Evolutionary conservation across 768 basidiomycete genomes (phyloP), one percentile per base, ranked within the genome.

Genomic region (Cystofilobasidium macerans): DNA sequence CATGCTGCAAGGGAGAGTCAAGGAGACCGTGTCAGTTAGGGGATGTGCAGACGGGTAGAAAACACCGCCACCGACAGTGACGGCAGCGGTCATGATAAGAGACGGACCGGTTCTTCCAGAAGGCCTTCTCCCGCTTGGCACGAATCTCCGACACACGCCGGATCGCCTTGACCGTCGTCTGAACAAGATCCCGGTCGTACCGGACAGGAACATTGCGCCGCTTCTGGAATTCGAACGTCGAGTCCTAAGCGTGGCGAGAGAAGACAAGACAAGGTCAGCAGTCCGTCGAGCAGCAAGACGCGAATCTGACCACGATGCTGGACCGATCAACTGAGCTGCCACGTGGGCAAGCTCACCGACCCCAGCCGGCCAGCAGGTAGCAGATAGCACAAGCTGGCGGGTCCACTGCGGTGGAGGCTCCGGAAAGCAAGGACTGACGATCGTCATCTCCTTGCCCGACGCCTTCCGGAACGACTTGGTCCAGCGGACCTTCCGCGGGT

Each of bases 401-500:
- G n/a, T n/a, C n/a, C n/a, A n/a, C n/a, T n/a, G n/a, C n/a, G n/a
- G 38, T 16, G 16, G 45, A 20, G 32, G 32, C n/a, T 51, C 28
- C n/a, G 5, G 45, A 48, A 7, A 22, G 30, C 11, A 42, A 16
- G n/a, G 62, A 78, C 87, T 75, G 74, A 93, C 93, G 73, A 99
- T 87, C 6, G 89, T 93, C 95, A 99, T 99, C 79, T 99, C 95
- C 79, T 98, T 99, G 61, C 95, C 95, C 59, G 93, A 89, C 24
- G 95, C 92, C 77, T 91, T 94, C 70, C 95, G 84, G 82, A 99
- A 99, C 26, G 95, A 95, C 77, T 99, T 99, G 53, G 95, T 99
- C 95, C 95, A 99, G 71, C 89, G 82, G 42, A 99, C 93, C 78
- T 99, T 99, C 68, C 95, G 86, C 53, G 95, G 95, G 78, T 98